These are phyloP conservation scores for Microbotryum saponariae DNA, from an alignment of 1,284 basidiomycete genomes.

Conservation along the genomic window DNA sequence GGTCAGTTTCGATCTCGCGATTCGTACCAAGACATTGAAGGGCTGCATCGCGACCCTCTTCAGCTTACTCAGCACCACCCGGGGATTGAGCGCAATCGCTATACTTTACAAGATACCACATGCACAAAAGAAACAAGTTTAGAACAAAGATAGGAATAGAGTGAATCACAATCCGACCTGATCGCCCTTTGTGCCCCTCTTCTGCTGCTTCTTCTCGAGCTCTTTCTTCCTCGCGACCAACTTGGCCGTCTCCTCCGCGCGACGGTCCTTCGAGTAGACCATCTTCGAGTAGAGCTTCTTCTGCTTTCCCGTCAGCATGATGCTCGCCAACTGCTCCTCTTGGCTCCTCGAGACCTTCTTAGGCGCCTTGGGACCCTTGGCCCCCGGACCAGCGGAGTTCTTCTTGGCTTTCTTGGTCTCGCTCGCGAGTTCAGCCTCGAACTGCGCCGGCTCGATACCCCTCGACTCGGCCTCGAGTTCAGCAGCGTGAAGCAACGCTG, in stretches of 20 bases:
- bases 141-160: neutral
- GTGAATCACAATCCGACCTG: neutral
- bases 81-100: neutral
- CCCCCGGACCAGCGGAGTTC: conserved; percentile 41
- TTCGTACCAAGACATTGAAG: too few relatives aligned
- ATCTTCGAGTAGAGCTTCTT: conserved; percentile 92
- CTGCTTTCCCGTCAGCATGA: conserved; percentile 97
- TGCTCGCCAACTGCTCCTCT: conserved; percentile 91
- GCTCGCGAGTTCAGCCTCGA: conserved; percentile 61
- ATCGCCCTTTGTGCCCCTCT: conserved; percentile 9
- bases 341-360: conserved; percentile 43
- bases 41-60: neutral
- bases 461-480: conserved; percentile 89
- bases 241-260: conserved; percentile 52
- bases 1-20: too few relatives aligned
- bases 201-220: conserved; percentile 30
- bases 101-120: neutral
- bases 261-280: conserved; percentile 70
- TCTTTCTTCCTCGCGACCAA: conserved; percentile 29
- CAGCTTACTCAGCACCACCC: neutral
- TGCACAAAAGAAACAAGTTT: neutral
- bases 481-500: conserved; percentile 69
- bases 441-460: conserved; percentile 73
- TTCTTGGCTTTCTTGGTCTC: conserved; percentile 53
- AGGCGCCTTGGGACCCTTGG: conserved; percentile 27